Conservation (phyloP, 2,329 filamentous ascomycete species). For the Thelonectria rubi region DNA sequence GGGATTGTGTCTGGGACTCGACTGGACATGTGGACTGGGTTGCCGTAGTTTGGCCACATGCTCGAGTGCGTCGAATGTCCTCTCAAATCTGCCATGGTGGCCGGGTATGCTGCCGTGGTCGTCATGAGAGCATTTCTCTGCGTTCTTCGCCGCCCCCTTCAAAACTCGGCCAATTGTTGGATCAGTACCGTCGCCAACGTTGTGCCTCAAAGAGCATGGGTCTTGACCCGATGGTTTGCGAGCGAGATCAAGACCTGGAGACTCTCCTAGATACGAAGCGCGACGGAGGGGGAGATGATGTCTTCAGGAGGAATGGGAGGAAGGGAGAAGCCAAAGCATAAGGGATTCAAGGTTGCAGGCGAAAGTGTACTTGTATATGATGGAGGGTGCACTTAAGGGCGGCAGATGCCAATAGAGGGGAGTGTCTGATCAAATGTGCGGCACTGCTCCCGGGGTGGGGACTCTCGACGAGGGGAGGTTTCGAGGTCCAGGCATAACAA, state of each 20-base stretch:
- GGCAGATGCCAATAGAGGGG: conserved; percentile 60
- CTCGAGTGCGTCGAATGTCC: conserved; percentile 65
- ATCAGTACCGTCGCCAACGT: conserved; percentile 39
- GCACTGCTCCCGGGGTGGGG: conserved; percentile 59
- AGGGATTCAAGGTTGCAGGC: conserved; percentile 51
- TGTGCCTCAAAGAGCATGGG: conserved; percentile 36
- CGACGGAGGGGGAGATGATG: conserved; percentile 25
- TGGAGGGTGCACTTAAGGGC: conserved; percentile 50
- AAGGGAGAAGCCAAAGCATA: conserved; percentile 30
- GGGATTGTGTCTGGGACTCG: conserved; percentile 61
- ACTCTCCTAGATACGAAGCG: conserved; percentile 29
- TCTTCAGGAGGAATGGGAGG: conserved; percentile 24
- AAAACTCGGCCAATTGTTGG: conserved; percentile 36
- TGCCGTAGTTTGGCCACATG: conserved; percentile 67
- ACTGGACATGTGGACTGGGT: conserved; percentile 62
- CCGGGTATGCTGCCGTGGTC: conserved; percentile 68
- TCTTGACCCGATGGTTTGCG: conserved; percentile 22
- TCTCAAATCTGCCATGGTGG: conserved; percentile 71
- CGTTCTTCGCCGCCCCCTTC: conserved; percentile 35
- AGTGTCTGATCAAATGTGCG: conserved; percentile 58
- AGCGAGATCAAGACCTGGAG: conserved; percentile 25
- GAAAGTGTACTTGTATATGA: conserved; percentile 59
- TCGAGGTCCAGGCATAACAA: conserved; percentile 50
- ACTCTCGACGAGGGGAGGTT: conserved; percentile 48
- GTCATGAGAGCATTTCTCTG: conserved; percentile 66